These are phyloP conservation scores for Syncephalastrum racemosum DNA, from an alignment of 371 early-diverging fungal species.

Conservation along the genomic window DNA sequence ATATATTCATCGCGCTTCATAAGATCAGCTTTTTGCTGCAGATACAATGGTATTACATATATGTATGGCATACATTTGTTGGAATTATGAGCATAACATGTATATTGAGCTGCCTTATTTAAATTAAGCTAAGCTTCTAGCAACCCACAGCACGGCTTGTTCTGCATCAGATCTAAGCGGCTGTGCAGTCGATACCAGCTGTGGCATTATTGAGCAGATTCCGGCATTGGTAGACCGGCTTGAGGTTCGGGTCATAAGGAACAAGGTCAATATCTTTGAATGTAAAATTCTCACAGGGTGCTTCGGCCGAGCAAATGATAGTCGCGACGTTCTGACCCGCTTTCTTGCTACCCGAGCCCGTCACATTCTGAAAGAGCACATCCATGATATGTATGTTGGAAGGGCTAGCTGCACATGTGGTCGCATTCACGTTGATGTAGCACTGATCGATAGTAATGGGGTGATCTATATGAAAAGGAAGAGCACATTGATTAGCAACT, in stretches of 20 bases:
- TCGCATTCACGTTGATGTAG: slow-evolving; percentile 13
- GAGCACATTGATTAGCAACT: neutral
- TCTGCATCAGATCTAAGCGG: too few relatives aligned
- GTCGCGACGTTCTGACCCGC: slow-evolving; percentile 11
- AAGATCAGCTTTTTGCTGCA: too few relatives aligned
- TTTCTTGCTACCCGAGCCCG: slow-evolving; percentile 13
- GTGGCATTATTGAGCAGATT: slow-evolving; percentile 13
- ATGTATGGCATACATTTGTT: too few relatives aligned
- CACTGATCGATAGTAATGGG: slow-evolving; percentile 20
- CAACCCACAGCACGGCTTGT: too few relatives aligned
- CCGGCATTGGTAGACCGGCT: slow-evolving; percentile 10
- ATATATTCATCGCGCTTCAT: too few relatives aligned
- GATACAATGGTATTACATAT: too few relatives aligned
- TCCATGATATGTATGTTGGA: slow-evolving; percentile 12
- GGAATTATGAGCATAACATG: too few relatives aligned
- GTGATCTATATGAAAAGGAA: slow-evolving; percentile 4
- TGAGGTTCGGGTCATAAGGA: slow-evolving; percentile 6
- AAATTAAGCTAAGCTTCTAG: too few relatives aligned
- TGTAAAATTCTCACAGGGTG: slow-evolving; percentile 13
- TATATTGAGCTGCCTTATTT: too few relatives aligned
- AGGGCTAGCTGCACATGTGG: slow-evolving; percentile 10
- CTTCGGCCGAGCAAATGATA: slow-evolving; percentile 20
- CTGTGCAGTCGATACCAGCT: slow-evolving; percentile 14
- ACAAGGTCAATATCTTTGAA: slow-evolving; percentile 8
- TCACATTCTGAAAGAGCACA: slow-evolving; percentile 18